Evolutionary conservation across 2,329 filamentous ascomycete genomes (phyloP).

Genomic region (Knufia petricola): DNA sequence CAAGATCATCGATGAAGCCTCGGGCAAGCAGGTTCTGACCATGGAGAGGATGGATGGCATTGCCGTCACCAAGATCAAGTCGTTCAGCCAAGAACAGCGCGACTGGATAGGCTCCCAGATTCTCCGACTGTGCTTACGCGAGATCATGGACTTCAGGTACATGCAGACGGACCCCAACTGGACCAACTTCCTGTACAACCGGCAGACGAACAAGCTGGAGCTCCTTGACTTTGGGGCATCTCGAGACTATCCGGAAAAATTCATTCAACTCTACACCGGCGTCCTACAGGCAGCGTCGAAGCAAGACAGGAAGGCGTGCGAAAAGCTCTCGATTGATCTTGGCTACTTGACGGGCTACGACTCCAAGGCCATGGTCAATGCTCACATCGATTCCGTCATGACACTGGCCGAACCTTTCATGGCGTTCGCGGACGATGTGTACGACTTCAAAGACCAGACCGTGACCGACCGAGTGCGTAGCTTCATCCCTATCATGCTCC

Average conservation of each 20-base stretch:
- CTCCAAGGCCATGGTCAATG: conserved; percentile 74
- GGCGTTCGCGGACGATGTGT: conserved; percentile 63
- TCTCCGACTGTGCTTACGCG: conserved; percentile 78
- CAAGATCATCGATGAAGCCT: conserved; percentile 65
- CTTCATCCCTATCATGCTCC: conserved; percentile 87
- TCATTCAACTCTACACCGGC: conserved; percentile 69
- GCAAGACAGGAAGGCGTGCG: conserved; percentile 55
- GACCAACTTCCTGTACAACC: conserved; percentile 96
- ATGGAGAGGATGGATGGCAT: conserved; percentile 85
- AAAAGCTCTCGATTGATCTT: conserved; percentile 60
- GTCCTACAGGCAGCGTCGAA: conserved; percentile 72
- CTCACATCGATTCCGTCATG: conserved; percentile 77
- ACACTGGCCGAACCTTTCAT: conserved; percentile 90
- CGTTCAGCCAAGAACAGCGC: conserved; percentile 69
- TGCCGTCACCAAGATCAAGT: conserved; percentile 69
- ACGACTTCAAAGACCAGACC: conserved; percentile 89
- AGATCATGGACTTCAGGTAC: conserved; percentile 89
- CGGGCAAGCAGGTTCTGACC: conserved; percentile 76
- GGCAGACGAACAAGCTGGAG: conserved; percentile 61
- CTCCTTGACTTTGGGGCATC: conserved; percentile 93
- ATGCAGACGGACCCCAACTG: conserved; percentile 99
- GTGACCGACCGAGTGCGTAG: conserved; percentile 87
- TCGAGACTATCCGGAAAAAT: conserved; percentile 69
- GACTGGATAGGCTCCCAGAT: conserved; percentile 97
- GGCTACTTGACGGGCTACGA: conserved; percentile 92